Evolutionary conservation across 345 rosid genomes (phyloP), one percentile per base, ranked within the genome.

Genomic region (Pistacia integerrima): DNA sequence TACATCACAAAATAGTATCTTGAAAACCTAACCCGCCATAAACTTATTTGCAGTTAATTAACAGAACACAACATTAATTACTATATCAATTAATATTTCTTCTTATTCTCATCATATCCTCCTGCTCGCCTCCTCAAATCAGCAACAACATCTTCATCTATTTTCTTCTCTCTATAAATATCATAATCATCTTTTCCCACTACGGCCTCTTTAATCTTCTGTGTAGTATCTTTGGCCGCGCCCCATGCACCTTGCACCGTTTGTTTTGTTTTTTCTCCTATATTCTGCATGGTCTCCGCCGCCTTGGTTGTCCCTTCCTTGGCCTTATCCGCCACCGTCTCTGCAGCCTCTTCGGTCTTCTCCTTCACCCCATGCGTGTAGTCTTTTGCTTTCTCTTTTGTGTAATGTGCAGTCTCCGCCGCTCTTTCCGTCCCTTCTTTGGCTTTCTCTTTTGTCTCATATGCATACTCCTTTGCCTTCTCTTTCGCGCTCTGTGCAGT

Each of bases 181-280:
- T 52, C 68, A 30, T 17, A 75, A 0, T 77, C 75, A 25, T 67
- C 76, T 59, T 82, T 81, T 9, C 88, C 88, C 0, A 78, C 84
- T 25, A 78, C 80, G 1, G 83, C 83, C 82, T 87, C 87, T 74
- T 82, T 85, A 8, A 82, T 82, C 85, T 85, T 87, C 64, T 81
- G 77, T 1, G 82, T 68, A 2, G 85, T 78, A 2, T 62, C 87
- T 64, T 83, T 81, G 1, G 87, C 82, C 0, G 75, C 69, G 11
- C 76, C 84, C 87, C 79, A 82, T 0, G 84, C 83, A 5, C 74
- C 79, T 11, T 70, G 48, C 71, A 68, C 80, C 1, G 81, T 74
- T 77, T 80, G 51, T 74, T 84, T 82, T 70, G 83, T 79, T 25
- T 79, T 83, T 74, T 81, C 85, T 17, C 79, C 83, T 33, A 70